These are phyloP conservation scores for Brettanomyces custersianus DNA, from an alignment of 805 yeast species.

Conservation along the genomic window DNA sequence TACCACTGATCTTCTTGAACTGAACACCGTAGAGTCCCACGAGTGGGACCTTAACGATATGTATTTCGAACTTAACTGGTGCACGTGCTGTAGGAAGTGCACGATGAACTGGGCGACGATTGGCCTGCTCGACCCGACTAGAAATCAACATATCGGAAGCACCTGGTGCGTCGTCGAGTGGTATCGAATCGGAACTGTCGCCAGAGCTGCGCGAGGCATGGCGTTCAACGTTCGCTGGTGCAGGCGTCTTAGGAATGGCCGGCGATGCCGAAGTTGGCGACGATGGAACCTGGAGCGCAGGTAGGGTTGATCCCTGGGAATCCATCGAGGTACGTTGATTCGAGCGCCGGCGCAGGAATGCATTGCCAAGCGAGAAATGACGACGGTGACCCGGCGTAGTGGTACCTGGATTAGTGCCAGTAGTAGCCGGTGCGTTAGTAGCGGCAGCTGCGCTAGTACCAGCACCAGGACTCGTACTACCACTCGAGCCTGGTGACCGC, in stretches of 20 bases:
- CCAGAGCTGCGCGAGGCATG: conserved; percentile 20
- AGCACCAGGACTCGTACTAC: background rate
- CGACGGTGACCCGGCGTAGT: conserved; percentile 35
- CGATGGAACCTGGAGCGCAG: background rate
- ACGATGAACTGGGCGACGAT: conserved; percentile 6
- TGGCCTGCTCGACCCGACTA: conserved; percentile 45
- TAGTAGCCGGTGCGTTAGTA: background rate
- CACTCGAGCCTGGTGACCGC: conserved; percentile 2
- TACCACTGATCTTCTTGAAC: conserved; percentile 86
- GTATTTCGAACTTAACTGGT: conserved; percentile 83
- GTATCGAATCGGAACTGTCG: conserved; percentile 54
- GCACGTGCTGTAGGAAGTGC: conserved; percentile 24
- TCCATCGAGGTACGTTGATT: background rate
- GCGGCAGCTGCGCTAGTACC: background rate
- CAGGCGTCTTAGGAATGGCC: conserved; percentile 28
- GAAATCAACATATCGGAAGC: conserved; percentile 55
- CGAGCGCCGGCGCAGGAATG: conserved; percentile 43
- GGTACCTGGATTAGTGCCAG: conserved; percentile 2
- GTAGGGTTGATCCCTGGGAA: background rate
- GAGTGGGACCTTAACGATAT: conserved; percentile 84
- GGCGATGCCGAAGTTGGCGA: conserved; percentile 29
- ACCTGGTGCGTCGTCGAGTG: conserved; percentile 43
- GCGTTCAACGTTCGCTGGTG: conserved; percentile 28
- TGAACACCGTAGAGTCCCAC: conserved; percentile 90
- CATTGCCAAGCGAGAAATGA: conserved; percentile 55